A percentile compares a stretch with the other conserved stretches of the same genome.
phyloP scores from a whole-genome alignment of 805 yeast genomes.

The Starmerella vitae region DNA sequence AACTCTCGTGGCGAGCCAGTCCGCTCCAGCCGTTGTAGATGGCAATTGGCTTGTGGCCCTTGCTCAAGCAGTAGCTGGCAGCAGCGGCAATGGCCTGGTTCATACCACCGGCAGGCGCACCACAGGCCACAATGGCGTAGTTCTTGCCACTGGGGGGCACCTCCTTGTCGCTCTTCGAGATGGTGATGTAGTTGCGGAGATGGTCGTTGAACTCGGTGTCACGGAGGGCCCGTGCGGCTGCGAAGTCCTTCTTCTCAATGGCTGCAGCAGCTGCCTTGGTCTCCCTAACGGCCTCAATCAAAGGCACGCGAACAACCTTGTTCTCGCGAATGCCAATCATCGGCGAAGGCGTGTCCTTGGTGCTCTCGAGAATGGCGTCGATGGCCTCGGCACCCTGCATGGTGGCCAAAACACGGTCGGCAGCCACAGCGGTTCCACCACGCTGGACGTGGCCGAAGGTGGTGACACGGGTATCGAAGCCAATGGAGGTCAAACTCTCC shows the following conservation, averaged over 20 bases:
- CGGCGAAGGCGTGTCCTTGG: conserved; percentile 88
- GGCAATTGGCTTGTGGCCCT: conserved; percentile 83
- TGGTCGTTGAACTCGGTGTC: conserved; percentile 81
- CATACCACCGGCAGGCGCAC: conserved; percentile 97
- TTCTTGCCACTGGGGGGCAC: conserved; percentile 30
- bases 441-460: conserved; percentile 96
- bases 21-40: conserved; percentile 92
- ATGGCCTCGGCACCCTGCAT: conserved; percentile 97
- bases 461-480: conserved; percentile 88
- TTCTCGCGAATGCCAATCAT: conserved; percentile 84
- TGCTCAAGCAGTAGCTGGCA: conserved; percentile 71
- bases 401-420: conserved; percentile 81
- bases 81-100: conserved; percentile 88
- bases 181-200: conserved; percentile 54
- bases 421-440: conserved; percentile 97
- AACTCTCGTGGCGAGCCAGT: conserved; percentile 75
- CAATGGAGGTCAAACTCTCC: conserved; percentile 67
- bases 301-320: conserved; percentile 68
- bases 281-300: conserved; percentile 77
- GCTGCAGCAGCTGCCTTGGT: conserved; percentile 88
- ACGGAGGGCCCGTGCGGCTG: conserved; percentile 72
- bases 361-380: conserved; percentile 73
- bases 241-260: conserved; percentile 64
- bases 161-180: conserved; percentile 53
- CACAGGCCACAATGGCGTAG: conserved; percentile 79